A percentile compares a stretch with the other conserved stretches of the same genome.
phyloP scores from a whole-genome alignment of 345 rosid genomes.

The rapeseed (Brassica napus) region Da-Ae NC_063448.1:10488501-10489000 shows the following conservation, averaged over 20 bases:
- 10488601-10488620: neutral
- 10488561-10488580: neutral
- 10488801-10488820: neutral
- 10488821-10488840: neutral
- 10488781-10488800: neutral
- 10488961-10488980: neutral
- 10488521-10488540: neutral
- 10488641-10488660: neutral
- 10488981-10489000: neutral
- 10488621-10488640: neutral
- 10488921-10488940: neutral
- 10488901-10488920: neutral
- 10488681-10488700: neutral
- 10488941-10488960: neutral
- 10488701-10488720: neutral
- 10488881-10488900: neutral
- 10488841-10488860: neutral
- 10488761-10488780: neutral
- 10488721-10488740: neutral
- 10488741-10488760: neutral
- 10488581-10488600: neutral
- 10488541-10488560: neutral
- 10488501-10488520: neutral
- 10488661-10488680: neutral
- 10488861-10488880: neutral